Evolutionary conservation across 805 yeast genomes (phyloP), one percentile per base, ranked within the genome.

Genomic region (Candida ulmi): DNA sequence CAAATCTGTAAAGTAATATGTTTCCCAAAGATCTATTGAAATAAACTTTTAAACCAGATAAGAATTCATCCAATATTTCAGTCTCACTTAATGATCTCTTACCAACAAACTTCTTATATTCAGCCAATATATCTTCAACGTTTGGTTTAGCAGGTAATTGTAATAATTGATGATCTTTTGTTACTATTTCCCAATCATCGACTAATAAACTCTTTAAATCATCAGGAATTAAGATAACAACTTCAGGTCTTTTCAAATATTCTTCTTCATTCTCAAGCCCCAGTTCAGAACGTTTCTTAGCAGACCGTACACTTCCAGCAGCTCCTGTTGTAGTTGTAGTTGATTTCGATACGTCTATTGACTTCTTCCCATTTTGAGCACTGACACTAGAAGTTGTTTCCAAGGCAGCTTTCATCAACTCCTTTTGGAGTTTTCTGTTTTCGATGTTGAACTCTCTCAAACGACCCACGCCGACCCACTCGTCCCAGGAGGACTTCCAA

Each of bases 401-500:
- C 27, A 69, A 45, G 4, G 78, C 74, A 17, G 71, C 72, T 25
- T 62, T 63, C 43, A 75, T 74, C 46, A 86, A 61, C 44, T 75
- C 80, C 47, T 78, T 75, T 59, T 82, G 86, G 37, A 77, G 62
- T 36, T 71, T 65, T 38, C 83, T 50, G 52, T 84, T 88, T 47
- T 83, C 95, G 24, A 77, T 81, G 36, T 73, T 83, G 54, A 69
- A 70, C 46, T 78, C 82, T 53, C 86, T 66, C 6, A 91, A 72
- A 27, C 98, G 65, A 30, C 76, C 80, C 8, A 62, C 60, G 1
- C 75, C 72, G 1, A 91, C 91, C 99, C 99, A 91, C 60, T 91
- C 99, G 57, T 91, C 98, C 96, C 96, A 91, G 42, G 88, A 80
- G 15, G 81, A 62, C 54, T 90, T 91, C 99, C 99, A 91, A 3